phyloP scores from a whole-genome alignment of 176 grass and related monocot genomes.

The Carex scoparia region DNA sequence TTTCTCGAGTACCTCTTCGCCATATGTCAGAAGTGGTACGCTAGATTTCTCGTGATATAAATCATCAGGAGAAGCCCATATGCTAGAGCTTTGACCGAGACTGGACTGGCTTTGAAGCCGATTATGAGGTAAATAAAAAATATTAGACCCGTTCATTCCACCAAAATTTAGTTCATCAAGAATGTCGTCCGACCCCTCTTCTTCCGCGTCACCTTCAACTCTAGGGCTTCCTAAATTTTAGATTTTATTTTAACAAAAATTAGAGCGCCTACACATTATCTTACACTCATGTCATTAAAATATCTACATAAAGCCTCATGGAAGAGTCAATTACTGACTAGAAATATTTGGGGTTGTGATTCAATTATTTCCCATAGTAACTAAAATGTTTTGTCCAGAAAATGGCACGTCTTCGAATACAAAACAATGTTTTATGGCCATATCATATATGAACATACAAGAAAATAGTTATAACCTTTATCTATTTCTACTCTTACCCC shows the following conservation, averaged over 20 bases:
- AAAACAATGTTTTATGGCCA: neutral
- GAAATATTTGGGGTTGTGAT: neutral
- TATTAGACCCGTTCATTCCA: slow-evolving; percentile 20
- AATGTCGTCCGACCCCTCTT: slow-evolving; percentile 46
- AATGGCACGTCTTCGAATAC: neutral
- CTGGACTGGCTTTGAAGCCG: slow-evolving; percentile 22
- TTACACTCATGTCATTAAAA: neutral
- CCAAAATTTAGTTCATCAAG: slow-evolving; percentile 39
- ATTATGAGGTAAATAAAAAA: neutral
- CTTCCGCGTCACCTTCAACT: slow-evolving; percentile 48
- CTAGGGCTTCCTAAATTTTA: slow-evolving; percentile 36
- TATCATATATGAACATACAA: neutral
- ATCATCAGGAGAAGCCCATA: neutral
- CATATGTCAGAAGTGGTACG: slow-evolving; percentile 39
- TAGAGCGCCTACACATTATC: neutral
- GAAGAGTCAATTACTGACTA: neutral
- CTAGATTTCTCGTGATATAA: neutral
- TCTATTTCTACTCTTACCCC: neutral
- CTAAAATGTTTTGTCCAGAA: neutral
- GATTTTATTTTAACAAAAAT: neutral
- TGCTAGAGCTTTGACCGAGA: slow-evolving; percentile 26
- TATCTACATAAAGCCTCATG: neutral
- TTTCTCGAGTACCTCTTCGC: slow-evolving; percentile 38
- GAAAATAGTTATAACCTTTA: neutral
- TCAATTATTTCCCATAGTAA: neutral